Percentiles rank a stretch among this genome's conserved stretches.
phyloP scores from a whole-genome alignment of 116 monocot genomes.

The Phalaenopsis hybrid region DNA sequence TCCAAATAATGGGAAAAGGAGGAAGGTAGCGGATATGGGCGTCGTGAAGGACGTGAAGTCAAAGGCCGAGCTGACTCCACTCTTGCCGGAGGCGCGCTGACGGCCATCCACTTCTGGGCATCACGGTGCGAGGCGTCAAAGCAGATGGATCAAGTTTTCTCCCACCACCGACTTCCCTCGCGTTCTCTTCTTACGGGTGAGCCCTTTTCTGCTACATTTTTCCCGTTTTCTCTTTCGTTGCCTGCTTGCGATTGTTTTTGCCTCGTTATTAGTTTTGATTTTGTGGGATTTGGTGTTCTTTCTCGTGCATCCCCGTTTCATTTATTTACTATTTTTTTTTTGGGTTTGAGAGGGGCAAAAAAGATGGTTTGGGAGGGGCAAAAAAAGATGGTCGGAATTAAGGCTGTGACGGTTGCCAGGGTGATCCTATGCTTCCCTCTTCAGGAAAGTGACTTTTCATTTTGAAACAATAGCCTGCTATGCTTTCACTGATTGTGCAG shows the following conservation, averaged over 20 bases:
- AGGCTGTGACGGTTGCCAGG: background rate
- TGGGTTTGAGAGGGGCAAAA: too few relatives aligned
- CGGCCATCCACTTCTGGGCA: constrained; percentile 73
- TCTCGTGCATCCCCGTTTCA: background rate
- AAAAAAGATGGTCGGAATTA: background rate
- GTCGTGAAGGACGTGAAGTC: constrained; percentile 28
- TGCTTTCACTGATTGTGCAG: background rate
- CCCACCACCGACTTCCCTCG: constrained; percentile 82
- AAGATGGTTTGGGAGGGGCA: background rate
- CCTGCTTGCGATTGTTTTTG: background rate
- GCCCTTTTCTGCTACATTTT: background rate
- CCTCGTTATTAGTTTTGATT: background rate
- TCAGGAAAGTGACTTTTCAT: background rate
- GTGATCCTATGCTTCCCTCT: background rate
- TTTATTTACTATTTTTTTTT: background rate
- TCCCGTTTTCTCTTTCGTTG: background rate
- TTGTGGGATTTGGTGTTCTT: background rate
- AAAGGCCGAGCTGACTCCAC: too few relatives aligned
- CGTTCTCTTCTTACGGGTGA: constrained; percentile 71
- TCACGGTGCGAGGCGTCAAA: constrained; percentile 63
- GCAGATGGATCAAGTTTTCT: constrained; percentile 98
- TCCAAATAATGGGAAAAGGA: background rate
- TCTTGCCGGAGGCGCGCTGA: too few relatives aligned
- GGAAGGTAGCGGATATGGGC: constrained; percentile 16
- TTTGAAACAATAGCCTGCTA: background rate